Base-by-base conservation (phyloP, 2,329 filamentous ascomycete genomes). In the Paraconiothyrium sp. region DNA sequence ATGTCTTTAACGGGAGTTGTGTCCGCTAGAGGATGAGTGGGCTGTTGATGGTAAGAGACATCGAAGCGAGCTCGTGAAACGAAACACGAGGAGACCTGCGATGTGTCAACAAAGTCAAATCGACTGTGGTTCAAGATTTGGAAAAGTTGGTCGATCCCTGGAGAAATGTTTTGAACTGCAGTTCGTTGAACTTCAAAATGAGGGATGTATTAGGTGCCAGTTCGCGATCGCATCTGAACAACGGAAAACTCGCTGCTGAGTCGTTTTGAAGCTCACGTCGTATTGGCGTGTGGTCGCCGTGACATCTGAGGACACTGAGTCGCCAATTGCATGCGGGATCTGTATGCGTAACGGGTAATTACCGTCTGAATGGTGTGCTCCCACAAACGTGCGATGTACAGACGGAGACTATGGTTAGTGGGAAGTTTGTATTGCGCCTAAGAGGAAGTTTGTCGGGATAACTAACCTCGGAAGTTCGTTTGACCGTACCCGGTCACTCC, bases 401-500 rank as follows among this genome's bases (percentile, higher is more conserved):
- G 3, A 32, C 30, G 14, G 46, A 30, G 46, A 48, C 46, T 48
- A 48, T 16, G 24, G 0, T 48, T 48, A 32, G 46, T 32, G 24
- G 46, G 6, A 30, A 30, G 27, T 30, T 6, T 30, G 27, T 30
- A 6, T 30, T 30, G 27, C 27, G 27, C 27, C 27, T 30, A 30
- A 1, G 20, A 32, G 16, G 39, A 48, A 48, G 46, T 30, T 32
- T 32, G 46, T 32, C 46, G 46, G 46, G 30, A 32, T 14, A 16
- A 48, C 46, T 48, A 16, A 24, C 27, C 46, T 22, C 41, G 41
- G 46, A 16, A 27, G 46, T 48, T 48, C 24, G 46, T 48, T 30
- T 48, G 27, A 30, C 27, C 46, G 46, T 48, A 22, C 8, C 1
- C 4, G 16, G 20, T 30, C 4, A 30, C 4, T 30, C 27, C 27